Conservation (phyloP, 106 monocot species). For the Phalaenopsis aphrodite region DNA sequence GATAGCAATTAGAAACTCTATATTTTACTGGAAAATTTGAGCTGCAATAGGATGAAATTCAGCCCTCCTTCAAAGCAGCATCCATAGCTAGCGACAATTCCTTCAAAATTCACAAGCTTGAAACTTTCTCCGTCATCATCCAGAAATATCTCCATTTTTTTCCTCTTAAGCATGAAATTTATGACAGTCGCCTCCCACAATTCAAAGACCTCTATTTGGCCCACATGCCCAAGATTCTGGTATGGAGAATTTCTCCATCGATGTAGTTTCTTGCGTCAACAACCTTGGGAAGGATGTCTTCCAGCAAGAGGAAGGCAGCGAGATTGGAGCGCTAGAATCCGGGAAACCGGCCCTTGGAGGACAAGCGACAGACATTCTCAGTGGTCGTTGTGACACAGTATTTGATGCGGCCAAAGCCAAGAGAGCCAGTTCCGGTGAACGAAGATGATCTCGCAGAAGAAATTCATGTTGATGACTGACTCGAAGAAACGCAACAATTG, state of each 20-base stretch:
- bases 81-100: conserved; percentile 14
- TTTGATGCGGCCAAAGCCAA: conserved; percentile 58
- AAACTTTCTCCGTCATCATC: conserved; percentile 30
- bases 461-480: conserved; percentile 42
- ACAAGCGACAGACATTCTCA: conserved; percentile 21
- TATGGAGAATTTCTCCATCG: conserved; percentile 18
- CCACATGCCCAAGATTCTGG: conserved; percentile 38
- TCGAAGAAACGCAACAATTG: conserved; percentile 33
- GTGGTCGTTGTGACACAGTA: conserved; percentile 46
- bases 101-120: conserved; percentile 58
- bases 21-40: conserved; percentile 74
- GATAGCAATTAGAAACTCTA: conserved; percentile 46
- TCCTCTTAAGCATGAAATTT: conserved; percentile 66
- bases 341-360: conserved; percentile 21
- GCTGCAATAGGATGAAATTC: conserved; percentile 41
- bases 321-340: conserved; percentile 40
- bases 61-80: conserved; percentile 14
- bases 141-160: conserved; percentile 42
- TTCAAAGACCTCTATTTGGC: conserved; percentile 39
- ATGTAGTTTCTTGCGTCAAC: conserved; percentile 23
- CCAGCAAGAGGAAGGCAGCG: conserved; percentile 13
- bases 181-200: conserved; percentile 42
- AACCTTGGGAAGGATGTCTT: conserved; percentile 52
- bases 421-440: conserved; percentile 47
- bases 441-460: conserved; percentile 63